Base-by-base conservation (phyloP, 2,329 filamentous ascomycete species). In the Colletotrichum abscissum region DNA sequence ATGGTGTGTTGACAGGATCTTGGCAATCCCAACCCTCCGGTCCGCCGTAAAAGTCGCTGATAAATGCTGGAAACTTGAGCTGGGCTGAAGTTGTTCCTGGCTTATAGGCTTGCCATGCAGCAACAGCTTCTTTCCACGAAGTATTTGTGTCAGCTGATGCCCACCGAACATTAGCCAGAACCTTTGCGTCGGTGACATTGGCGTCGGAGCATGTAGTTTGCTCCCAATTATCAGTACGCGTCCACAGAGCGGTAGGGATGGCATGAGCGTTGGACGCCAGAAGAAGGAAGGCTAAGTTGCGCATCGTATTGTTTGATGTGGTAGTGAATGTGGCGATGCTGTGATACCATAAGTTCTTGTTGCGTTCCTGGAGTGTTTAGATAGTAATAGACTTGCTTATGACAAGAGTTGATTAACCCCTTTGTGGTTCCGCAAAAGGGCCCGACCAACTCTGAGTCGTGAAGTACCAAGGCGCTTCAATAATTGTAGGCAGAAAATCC, bases 121-220 rank as follows among this genome's bases (percentile, higher is more conserved):
- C 30, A 2, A 71, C 11, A 19, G 68, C 68, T 1, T 24, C 68
- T 0, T 60, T 42, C 68, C 68, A 71, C 4, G 63, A 71, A 14
- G 30, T 5, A 7, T 71, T 71, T 0, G 68, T 42, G 4, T 67
- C 63, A 6, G 68, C 68, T 7, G 56, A 46, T 30, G 12, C 30
- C 68, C 68, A 71, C 16, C 63, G 56, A 0, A 71, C 11, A 4
- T 62, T 7, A 7, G 68, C 14, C 19, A 26, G n/a, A 1, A 67
- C 63, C n/a, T 71, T 67, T 24, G 68, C 68, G 16, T 71, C 63
- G 30, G 68, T 71, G 42, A 71, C 67, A n/a, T 67, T 30, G 19
- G 68, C 14, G 8, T 67, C 63, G 5, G 68, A 49, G 11, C 68
- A 67, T 1, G 12, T 49, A 7, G 59, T 42, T 0, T 30, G 24